Conservation (phyloP, 352 stramenopile species). For the Phytopythium boreale region DNA sequence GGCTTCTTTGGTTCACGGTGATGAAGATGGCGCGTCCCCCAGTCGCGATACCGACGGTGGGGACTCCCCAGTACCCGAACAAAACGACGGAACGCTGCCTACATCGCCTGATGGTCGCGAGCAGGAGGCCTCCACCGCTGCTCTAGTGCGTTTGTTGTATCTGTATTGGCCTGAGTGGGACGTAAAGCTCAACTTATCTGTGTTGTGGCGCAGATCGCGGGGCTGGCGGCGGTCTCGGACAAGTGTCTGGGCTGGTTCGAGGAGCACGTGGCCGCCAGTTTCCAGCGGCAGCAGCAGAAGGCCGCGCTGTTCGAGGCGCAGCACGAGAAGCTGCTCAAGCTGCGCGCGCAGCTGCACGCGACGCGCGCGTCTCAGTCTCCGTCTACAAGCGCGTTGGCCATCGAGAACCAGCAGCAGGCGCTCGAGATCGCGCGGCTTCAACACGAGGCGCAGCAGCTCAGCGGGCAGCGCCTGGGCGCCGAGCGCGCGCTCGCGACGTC, state of each 20-base stretch:
- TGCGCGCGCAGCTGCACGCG: constrained; percentile 27
- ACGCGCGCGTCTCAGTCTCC: constrained; percentile 13
- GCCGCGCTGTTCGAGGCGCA: constrained; percentile 42
- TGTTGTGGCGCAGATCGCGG: constrained; percentile 25
- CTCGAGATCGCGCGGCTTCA: constrained; percentile 23
- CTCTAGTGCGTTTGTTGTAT: not conserved
- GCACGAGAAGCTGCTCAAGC: constrained; percentile 38
- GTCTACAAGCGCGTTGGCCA: constrained; percentile 11
- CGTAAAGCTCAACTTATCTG: not conserved
- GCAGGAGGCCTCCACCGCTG: not conserved
- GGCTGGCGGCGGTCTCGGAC: constrained; percentile 36
- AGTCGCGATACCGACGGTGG: not conserved
- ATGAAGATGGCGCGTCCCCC: constrained; percentile 7
- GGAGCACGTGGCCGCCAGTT: constrained; percentile 41
- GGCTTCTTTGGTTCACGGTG: not conserved
- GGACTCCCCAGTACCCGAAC: not conserved
- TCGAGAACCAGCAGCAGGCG: constrained; percentile 29
- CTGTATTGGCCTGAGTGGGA: not conserved
- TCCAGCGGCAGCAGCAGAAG: constrained; percentile 41
- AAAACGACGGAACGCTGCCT: not conserved
- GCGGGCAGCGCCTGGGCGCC: constrained; percentile 12
- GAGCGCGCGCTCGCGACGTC: constrained; percentile 15
- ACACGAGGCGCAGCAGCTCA: constrained; percentile 21
- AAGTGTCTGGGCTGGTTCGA: constrained; percentile 62
- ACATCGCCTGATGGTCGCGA: not conserved